These are phyloP conservation scores for Naganishia cerealis DNA, from an alignment of 1,284 basidiomycete species.

Conservation along the genomic window DNA sequence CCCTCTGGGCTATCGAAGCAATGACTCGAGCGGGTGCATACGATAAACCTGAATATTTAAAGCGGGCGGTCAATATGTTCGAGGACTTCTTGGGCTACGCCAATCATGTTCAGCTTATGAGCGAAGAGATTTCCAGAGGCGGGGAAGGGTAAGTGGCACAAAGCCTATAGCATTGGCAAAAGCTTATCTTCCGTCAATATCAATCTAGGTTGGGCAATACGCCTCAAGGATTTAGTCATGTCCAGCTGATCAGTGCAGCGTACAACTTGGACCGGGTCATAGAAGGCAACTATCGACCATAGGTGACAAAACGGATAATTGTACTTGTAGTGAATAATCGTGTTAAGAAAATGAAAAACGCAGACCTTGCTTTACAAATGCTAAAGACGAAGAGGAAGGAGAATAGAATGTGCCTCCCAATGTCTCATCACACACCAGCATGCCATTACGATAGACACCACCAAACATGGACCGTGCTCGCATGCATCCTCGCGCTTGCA, in stretches of 20 bases:
- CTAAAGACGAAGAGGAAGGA: too few relatives aligned
- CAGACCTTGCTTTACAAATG: neutral
- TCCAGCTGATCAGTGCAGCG: constrained; percentile 44
- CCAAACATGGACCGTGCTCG: too few relatives aligned
- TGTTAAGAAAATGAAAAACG: neutral
- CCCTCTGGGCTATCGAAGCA: constrained; percentile 73
- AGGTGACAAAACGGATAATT: neutral
- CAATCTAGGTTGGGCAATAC: constrained; percentile 42
- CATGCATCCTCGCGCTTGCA: too few relatives aligned
- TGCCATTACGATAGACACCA: too few relatives aligned
- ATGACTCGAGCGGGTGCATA: constrained; percentile 78
- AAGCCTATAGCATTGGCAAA: neutral
- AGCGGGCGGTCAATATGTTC: constrained; percentile 68
- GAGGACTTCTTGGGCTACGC: constrained; percentile 41
- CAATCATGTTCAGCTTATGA: constrained; percentile 82
- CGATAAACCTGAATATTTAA: constrained; percentile 63
- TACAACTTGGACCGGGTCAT: constrained; percentile 51
- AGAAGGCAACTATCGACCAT: constrained; percentile 27
- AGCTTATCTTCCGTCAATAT: constrained; percentile 8
- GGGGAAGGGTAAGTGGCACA: constrained; percentile 50
- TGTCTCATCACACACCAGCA: too few relatives aligned
- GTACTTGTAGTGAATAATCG: neutral
- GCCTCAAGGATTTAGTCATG: constrained; percentile 53
- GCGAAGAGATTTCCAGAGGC: constrained; percentile 61
- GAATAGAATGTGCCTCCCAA: too few relatives aligned